Evolutionary conservation across 2,329 filamentous ascomycete genomes (phyloP), one percentile per base, ranked within the genome.

Genomic region (Clonostachys solani): DNA sequence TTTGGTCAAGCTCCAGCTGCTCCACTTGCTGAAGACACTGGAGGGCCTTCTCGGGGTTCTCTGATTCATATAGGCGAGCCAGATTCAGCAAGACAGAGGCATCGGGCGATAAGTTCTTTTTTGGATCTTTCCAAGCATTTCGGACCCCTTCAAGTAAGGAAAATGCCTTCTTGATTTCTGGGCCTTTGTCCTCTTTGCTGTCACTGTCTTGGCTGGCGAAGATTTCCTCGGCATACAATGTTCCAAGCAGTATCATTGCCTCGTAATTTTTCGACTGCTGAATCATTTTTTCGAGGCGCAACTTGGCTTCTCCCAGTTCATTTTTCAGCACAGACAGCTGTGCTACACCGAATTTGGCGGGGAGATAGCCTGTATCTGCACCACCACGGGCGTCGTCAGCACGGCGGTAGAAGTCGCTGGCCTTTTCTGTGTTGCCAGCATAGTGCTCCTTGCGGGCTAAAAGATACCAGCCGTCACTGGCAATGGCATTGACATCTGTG

Each of bases 391-490:
- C 92, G 63, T 95, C 88, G 63, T 99, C 94, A 2, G 95, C 89
- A 55, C 89, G 86, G 47, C 84, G 83, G 67, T 99, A 99, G 65
- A 86, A 95, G 58, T 96, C 89, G 17, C 80, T 82, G 3, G 94
- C 92, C 48, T 83, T 85, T 17, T 85, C 77, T 7, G 81, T 68
- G 49, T 96, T 84, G 40, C 87, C 86, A 49, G 83, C 80, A 55
- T 90, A 89, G 62, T 99, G 94, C 53, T 92, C 89, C 63, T 95
- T 96, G 50, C 92, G 80, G 29, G 91, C 94, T 38, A 97, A 80
- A 9, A 97, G 71, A 67, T 96, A 99, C 92, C 92, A 97, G 35
- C 94, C 95, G 62, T 99, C 95, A 68, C 92, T 96, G 19, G 92
- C 92, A 64, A 97, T 90, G 5, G 92, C 89, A 64, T 96, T 96